Evolutionary conservation across 2,329 filamentous ascomycete genomes (phyloP), one percentile per base, ranked within the genome.

Genomic region (Graphilbum ipis-grandicollis): DNA sequence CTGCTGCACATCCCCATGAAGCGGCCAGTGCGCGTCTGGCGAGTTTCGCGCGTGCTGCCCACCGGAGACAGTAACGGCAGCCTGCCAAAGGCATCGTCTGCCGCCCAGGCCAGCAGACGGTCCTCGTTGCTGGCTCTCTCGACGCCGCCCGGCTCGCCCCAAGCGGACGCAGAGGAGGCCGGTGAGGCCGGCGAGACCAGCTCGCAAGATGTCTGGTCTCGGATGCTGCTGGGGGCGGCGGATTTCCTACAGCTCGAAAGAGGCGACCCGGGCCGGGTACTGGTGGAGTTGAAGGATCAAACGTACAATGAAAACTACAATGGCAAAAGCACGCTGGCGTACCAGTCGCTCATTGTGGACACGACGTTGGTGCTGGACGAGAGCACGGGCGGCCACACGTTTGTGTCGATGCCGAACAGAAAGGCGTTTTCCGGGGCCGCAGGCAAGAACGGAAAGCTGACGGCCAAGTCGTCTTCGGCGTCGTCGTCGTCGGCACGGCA

Each of bases 311-410:
- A 62, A 3, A 85, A 84, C 26, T 88, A 81, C 56, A 93, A 92
- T 46, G 84, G 85, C 13, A 67, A 59, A 18, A 65, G 72, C 41
- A 73, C 70, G 2, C 56, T 94, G 34, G 68, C 71, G 31, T 59
- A 73, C 37, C 68, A 75, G 35, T 75, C 76, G 2, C 62, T 94
- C 18, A 70, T 66, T n/a, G 71, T 73, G 23, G 76, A 83, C 43
- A 74, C 82, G 49, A 72, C 76, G 4, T 66, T 94, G 35, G 73
- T 93, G n/a, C 60, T 96, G 5, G 88, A 96, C 52, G 84, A 93
- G 52, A 66, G 76, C 42, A 63, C 78, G 33, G 66, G 70, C 12
- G 64, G 64, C 15, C 69, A 74, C 34, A 56, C 57, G 13, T 75
- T 63, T 49, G 67, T 80, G 8, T 69, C 68, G 19, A 72, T 56